Percentiles rank a stretch among this genome's conserved stretches.
Conservation (phyloP, 2,329 filamentous ascomycete genomes). For the Cladosporium oxysporum region DNA sequence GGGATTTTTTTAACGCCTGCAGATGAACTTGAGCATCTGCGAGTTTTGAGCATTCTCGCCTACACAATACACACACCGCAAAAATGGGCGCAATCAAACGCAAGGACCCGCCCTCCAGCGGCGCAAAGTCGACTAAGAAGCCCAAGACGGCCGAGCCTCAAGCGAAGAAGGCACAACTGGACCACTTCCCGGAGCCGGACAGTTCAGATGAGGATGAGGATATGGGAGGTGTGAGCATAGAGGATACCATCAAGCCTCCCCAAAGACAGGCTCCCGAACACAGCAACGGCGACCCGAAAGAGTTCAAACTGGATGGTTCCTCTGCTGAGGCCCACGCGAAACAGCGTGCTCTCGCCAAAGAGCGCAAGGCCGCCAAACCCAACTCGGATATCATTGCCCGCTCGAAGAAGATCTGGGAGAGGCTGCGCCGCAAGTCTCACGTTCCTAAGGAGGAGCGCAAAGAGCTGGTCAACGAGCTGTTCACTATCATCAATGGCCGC, state of each 20-base stretch:
- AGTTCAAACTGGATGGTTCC: constrained; percentile 57
- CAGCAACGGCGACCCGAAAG: constrained; percentile 33
- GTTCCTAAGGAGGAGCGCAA: constrained; percentile 87
- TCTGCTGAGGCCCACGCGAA: constrained; percentile 87
- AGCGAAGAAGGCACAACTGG: constrained; percentile 24
- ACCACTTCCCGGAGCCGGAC: constrained; percentile 29
- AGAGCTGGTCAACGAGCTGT: constrained; percentile 83
- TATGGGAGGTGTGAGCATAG: constrained; percentile 12
- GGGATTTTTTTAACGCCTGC: constrained; percentile 9
- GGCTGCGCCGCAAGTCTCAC: constrained; percentile 87
- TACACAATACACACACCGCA: neutral
- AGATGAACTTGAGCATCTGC: neutral
- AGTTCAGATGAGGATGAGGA: constrained; percentile 29
- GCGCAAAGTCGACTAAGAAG: constrained; percentile 36
- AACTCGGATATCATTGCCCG: constrained; percentile 85
- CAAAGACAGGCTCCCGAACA: constrained; percentile 11
- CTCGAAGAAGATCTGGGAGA: constrained; percentile 97
- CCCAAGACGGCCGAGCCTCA: constrained; percentile 41
- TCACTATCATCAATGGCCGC: constrained; percentile 83
- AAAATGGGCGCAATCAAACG: constrained; percentile 43
- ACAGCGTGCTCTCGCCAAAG: constrained; percentile 83
- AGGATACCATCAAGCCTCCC: constrained; percentile 13
- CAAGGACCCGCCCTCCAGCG: constrained; percentile 38
- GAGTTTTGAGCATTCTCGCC: neutral
- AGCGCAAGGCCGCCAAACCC: constrained; percentile 90